Evolutionary conservation across 257 asterid species (phyloP).

Genomic region (Misopates orontium): DNA sequence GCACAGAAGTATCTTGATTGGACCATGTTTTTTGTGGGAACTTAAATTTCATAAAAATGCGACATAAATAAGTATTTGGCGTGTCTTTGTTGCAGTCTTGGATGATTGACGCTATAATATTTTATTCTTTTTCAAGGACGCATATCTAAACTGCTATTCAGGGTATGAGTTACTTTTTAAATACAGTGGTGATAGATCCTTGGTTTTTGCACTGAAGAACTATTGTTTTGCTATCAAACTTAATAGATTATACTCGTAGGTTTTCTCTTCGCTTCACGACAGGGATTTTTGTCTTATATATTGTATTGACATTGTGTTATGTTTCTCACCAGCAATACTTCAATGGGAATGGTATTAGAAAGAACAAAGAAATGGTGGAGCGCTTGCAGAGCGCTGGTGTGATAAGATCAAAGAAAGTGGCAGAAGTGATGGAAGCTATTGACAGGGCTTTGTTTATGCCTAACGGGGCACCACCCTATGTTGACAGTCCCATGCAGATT

Average conservation of each 20-base stretch:
- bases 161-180: not conserved
- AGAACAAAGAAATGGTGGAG: constrained; percentile 64
- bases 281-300: not conserved
- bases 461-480: constrained; percentile 69
- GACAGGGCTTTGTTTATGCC: constrained; percentile 93
- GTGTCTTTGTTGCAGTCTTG: not conserved
- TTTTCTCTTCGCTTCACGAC: no score
- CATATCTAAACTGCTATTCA: not conserved
- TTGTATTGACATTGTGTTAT: constrained; percentile 41
- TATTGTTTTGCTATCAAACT: no score
- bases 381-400: constrained; percentile 55
- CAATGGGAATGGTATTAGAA: constrained; percentile 44
- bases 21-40: not conserved
- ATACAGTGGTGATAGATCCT: not conserved
- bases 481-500: constrained; percentile 78
- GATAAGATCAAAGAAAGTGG: constrained; percentile 58
- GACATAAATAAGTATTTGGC: not conserved
- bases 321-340: constrained; percentile 37
- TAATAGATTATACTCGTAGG: no score
- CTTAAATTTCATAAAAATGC: not conserved
- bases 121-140: not conserved
- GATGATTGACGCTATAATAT: not conserved
- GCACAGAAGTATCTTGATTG: not conserved
- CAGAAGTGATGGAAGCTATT: constrained; percentile 75
- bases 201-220: no score